Evolutionary conservation across 805 yeast species (phyloP).

Genomic region (Tetrapisispora arboricola): DNA sequence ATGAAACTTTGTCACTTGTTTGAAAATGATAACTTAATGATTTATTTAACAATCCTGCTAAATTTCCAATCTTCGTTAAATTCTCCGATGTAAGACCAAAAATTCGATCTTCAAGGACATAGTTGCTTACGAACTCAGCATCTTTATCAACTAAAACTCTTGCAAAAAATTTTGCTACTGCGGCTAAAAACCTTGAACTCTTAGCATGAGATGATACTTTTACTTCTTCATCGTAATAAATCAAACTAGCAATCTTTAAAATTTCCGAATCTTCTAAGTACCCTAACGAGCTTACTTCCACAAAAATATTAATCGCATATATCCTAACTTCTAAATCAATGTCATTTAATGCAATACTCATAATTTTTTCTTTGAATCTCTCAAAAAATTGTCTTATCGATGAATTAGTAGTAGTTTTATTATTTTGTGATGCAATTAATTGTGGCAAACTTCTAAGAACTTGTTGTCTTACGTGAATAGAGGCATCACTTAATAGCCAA

Average conservation of each 20-base stretch:
- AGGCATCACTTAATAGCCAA: conserved; percentile 72
- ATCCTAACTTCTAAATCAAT: conserved; percentile 45
- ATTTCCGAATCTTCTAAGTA: conserved; percentile 53
- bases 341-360: conserved; percentile 52
- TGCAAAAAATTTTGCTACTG: conserved; percentile 47
- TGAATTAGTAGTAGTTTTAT: conserved; percentile 33
- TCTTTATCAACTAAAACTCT: conserved; percentile 34
- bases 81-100: conserved; percentile 11
- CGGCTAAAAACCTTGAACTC: conserved; percentile 29
- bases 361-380: conserved; percentile 52
- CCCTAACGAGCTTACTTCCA: conserved; percentile 48
- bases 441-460: conserved; percentile 44
- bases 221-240: conserved; percentile 31
- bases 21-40: conserved; percentile 16
- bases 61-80: conserved; percentile 18
- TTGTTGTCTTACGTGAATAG: conserved; percentile 50
- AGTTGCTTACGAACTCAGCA: conserved; percentile 30
- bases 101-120: conserved; percentile 10
- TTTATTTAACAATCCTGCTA: conserved; percentile 18
- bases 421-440: conserved; percentile 30
- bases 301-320: conserved; percentile 41
- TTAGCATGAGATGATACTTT: conserved; percentile 25
- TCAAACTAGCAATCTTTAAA: conserved; percentile 33
- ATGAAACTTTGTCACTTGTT: conserved; percentile 5
- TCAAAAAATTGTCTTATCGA: conserved; percentile 74